Percentiles rank a stretch among this genome's conserved stretches.
These are phyloP conservation scores for Hanseniaspora thailandica DNA, from an alignment of 805 yeast genomes.

Conservation along the genomic window DNA sequence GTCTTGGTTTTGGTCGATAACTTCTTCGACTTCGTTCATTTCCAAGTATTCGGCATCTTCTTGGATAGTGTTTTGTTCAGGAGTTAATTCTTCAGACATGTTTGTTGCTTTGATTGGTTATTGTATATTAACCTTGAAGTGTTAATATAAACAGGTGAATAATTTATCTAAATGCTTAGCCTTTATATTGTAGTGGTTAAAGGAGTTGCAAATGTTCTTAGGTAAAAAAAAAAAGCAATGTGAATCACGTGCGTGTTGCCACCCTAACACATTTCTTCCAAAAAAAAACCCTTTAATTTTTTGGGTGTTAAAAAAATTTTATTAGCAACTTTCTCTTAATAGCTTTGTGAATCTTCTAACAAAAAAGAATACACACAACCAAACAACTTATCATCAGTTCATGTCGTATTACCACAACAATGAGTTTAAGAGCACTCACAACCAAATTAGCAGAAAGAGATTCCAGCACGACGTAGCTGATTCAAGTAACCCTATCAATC, in stretches of 20 bases:
- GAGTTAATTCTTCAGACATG: constrained; percentile 12
- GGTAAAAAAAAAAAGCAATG: constrained; percentile 1
- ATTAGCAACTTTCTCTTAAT: too few species aligned
- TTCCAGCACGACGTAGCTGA: not conserved
- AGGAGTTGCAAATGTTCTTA: not conserved
- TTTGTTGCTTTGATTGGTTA: not conserved
- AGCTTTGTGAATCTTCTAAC: too few species aligned
- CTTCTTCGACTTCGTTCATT: constrained; percentile 35
- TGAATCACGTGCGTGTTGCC: not conserved
- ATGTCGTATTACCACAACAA: not conserved
- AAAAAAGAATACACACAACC: not conserved
- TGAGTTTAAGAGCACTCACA: not conserved
- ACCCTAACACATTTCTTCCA: not conserved
- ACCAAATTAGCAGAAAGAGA: not conserved
- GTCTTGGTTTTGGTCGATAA: constrained; percentile 24
- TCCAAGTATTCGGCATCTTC: constrained; percentile 31
- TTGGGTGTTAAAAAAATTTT: not conserved
- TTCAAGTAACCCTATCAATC: not conserved
- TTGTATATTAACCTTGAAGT: too few species aligned
- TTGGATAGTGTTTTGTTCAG: constrained; percentile 14
- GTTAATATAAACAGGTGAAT: too few species aligned
- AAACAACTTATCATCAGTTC: not conserved
- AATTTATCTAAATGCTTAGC: too few species aligned
- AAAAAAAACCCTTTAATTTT: not conserved
- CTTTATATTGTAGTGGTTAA: not conserved